Evolutionary conservation across 169 alveolate genomes (phyloP).

Genomic region (Amoebophrya sp.): DNA sequence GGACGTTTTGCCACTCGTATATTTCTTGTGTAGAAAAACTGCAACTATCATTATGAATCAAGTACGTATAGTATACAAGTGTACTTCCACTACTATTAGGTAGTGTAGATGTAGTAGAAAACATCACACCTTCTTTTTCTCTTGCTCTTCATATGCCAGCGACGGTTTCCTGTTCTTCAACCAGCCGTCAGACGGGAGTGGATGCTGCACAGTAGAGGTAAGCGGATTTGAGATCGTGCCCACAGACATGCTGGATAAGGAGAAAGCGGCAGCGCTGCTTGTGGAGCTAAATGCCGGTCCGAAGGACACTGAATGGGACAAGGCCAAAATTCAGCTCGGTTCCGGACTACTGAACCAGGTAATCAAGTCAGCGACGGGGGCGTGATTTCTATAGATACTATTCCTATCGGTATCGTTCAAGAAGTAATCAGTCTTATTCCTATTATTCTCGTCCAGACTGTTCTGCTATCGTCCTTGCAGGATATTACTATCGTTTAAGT

Average conservation of each 20-base stretch:
- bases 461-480: background rate
- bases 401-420: background rate
- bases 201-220: constrained; percentile 58
- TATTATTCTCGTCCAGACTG: background rate
- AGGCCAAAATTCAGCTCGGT: constrained; percentile 40
- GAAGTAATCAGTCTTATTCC: background rate
- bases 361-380: constrained; percentile 31
- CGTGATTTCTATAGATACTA: background rate
- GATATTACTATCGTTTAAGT: background rate
- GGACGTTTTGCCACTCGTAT: too few relatives aligned
- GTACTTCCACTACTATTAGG: too few relatives aligned
- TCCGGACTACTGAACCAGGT: constrained; percentile 44
- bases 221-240: constrained; percentile 57
- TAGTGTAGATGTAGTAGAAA: too few relatives aligned
- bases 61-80: too few relatives aligned
- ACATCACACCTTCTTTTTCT: too few relatives aligned
- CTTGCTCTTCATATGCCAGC: constrained; percentile 41
- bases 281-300: constrained; percentile 52
- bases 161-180: constrained; percentile 52
- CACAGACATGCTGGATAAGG: constrained; percentile 55
- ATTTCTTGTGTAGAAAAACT: too few relatives aligned
- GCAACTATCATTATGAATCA: too few relatives aligned
- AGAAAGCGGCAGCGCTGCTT: constrained; percentile 47
- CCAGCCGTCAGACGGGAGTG: constrained; percentile 55
- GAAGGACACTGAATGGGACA: constrained; percentile 49